A percentile compares a stretch with the other conserved stretches of the same genome.
These are phyloP conservation scores for Sechiopsis laciniata DNA, from an alignment of 306 rosid genomes.

Conservation along the genomic window DNA sequence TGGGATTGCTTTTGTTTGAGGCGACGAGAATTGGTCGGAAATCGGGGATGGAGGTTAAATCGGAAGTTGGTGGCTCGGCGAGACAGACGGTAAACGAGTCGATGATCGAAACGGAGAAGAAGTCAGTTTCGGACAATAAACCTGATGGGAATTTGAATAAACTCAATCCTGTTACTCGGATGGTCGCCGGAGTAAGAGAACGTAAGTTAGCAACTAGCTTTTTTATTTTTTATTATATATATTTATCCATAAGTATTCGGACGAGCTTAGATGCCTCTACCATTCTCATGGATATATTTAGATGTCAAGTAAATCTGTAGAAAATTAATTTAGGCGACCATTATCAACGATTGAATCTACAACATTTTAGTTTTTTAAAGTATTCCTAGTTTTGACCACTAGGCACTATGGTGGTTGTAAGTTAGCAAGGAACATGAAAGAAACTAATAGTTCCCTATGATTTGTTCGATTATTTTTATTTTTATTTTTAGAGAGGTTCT, in stretches of 20 bases:
- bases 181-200: conserved; percentile 63
- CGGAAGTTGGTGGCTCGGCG: conserved; percentile 11
- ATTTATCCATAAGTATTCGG: no score
- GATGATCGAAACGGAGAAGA: conserved; percentile 20
- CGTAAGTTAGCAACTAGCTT: conserved; percentile 43
- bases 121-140: conserved; percentile 30
- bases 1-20: conserved; percentile 54
- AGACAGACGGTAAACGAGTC: not conserved
- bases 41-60: conserved; percentile 22
- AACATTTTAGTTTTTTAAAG: no score
- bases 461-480: not conserved
- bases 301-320: no score
- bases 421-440: not conserved
- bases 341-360: no score
- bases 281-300: no score
- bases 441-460: not conserved
- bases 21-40: conserved; percentile 44
- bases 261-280: no score
- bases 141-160: conserved; percentile 60
- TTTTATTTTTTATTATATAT: no score
- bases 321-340: no score
- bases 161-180: conserved; percentile 62
- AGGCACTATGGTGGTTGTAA: no score
- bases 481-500: not conserved
- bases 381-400: no score